Evolutionary conservation across 2,329 filamentous ascomycete genomes (phyloP), one percentile per base, ranked within the genome.

Genomic region (Fusarium fracticaudum): DNA sequence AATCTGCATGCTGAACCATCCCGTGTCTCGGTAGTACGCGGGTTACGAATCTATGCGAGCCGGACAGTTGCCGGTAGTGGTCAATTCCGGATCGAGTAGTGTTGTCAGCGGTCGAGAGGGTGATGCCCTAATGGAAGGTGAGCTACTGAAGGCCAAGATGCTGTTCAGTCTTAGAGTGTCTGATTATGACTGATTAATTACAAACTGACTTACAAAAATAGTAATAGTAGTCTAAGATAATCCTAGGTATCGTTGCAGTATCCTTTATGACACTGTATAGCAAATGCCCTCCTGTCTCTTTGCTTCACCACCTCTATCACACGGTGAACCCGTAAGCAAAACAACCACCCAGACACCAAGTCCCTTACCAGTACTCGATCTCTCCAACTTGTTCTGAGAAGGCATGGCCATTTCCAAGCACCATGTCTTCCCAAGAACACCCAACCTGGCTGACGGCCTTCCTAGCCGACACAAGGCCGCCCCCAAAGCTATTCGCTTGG

Each of bases 401-500:
- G 11, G 40, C 11, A 22, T 7, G 1, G 5, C 2, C 9, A 38
- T 38, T 18, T 2, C 5, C 33, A 38, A 17, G 10, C n/a, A 22
- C 14, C 1, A 67, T 67, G 64, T 3, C 53, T 3, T 24, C 61
- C 1, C 45, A 48, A 47, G 51, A 45, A 35, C 51, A 65, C 15
- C 60, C 64, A 31, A n/a, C 2, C 10, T 67, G 64, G 64, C 20
- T 67, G 17, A 31, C 40, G 10, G 45, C 45, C 18, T 5, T 65
- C 20, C 26, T 65, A 2, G 14, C 45, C 8, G 64, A 67, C 18
- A 22, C 45, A 24, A 65, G 6, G 6, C 24, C 18, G 3, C 26
- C 60, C 26, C 60, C 60, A 24, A 59, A 59, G 14, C 17, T 67
- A 12, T 67, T 59, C n/a, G 60, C 64, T 8, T 67, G 60, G 64